Conservation (phyloP, 1,139 yeast species). For the Hemisphaericaspora xylanilytica region DNA sequence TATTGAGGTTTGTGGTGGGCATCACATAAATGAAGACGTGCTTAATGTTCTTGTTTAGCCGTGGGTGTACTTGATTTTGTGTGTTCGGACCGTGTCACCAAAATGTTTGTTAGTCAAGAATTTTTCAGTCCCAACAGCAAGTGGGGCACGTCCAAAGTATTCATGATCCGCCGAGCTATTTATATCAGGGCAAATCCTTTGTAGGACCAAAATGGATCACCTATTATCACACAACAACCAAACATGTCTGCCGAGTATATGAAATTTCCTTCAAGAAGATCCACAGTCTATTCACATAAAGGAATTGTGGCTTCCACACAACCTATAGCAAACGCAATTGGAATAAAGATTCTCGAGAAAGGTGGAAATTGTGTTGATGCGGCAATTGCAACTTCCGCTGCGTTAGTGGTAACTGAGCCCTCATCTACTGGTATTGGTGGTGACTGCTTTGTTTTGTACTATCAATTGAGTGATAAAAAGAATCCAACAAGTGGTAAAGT, state of each 20-base stretch:
- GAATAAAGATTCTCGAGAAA: constrained; percentile 56
- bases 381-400: constrained; percentile 77
- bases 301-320: constrained; percentile 79
- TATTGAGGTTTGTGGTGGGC: too few relatives aligned
- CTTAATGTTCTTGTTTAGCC: too few relatives aligned
- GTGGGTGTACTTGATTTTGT: too few relatives aligned
- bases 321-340: constrained; percentile 77
- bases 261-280: constrained; percentile 59
- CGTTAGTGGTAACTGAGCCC: constrained; percentile 70
- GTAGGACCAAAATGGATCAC: neutral
- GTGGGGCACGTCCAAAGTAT: too few relatives aligned
- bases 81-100: too few relatives aligned
- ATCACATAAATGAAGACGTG: too few relatives aligned
- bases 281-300: constrained; percentile 71
- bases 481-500: constrained; percentile 32
- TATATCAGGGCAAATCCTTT: neutral
- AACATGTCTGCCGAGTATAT: constrained; percentile 17
- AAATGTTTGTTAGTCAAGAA: too few relatives aligned
- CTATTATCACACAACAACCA: neutral
- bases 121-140: too few relatives aligned
- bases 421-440: constrained; percentile 83
- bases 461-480: constrained; percentile 43
- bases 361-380: constrained; percentile 87
- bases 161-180: neutral
- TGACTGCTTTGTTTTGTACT: constrained; percentile 70